Percentiles rank a stretch among this genome's conserved stretches.
These are phyloP conservation scores for Chrysanthemum makinoi DNA, from an alignment of 129 eudicot species.

Conservation along the genomic window DNA sequence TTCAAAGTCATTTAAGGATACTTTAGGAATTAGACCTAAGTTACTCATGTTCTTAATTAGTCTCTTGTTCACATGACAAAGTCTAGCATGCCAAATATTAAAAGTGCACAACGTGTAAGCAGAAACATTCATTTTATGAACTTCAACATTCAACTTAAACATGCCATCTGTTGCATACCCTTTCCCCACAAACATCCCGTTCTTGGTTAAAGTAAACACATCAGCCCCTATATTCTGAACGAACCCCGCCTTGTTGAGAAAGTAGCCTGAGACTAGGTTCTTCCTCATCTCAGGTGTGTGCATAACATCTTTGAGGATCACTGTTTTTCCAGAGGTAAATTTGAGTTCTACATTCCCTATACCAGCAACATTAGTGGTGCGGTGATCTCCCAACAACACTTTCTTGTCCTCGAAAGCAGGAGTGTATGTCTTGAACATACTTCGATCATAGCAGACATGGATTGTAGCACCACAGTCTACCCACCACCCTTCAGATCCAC, in stretches of 20 bases:
- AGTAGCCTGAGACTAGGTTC: background rate
- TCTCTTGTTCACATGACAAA: background rate
- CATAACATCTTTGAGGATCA: background rate
- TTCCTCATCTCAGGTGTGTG: background rate
- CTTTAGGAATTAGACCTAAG: background rate
- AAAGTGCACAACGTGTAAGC: background rate
- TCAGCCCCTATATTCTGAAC: background rate
- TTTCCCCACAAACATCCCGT: no score
- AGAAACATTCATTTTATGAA: background rate
- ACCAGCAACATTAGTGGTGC: background rate
- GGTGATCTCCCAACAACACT: background rate
- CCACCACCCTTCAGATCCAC: background rate
- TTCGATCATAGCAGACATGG: slow-evolving; percentile 3
- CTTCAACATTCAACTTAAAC: no score
- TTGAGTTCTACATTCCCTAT: background rate
- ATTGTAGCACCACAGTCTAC: background rate
- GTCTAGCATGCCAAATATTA: slow-evolving; percentile 1
- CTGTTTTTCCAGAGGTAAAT: background rate
- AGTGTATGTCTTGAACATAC: background rate
- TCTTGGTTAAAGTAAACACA: background rate
- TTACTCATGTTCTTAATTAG: background rate
- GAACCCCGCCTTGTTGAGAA: slow-evolving; percentile 1
- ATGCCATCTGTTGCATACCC: background rate
- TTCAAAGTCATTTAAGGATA: background rate
- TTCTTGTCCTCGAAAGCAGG: background rate